These are phyloP conservation scores for Leccinum incarnatum DNA, from an alignment of 768 basidiomycete species.

Conservation along the genomic window DNA sequence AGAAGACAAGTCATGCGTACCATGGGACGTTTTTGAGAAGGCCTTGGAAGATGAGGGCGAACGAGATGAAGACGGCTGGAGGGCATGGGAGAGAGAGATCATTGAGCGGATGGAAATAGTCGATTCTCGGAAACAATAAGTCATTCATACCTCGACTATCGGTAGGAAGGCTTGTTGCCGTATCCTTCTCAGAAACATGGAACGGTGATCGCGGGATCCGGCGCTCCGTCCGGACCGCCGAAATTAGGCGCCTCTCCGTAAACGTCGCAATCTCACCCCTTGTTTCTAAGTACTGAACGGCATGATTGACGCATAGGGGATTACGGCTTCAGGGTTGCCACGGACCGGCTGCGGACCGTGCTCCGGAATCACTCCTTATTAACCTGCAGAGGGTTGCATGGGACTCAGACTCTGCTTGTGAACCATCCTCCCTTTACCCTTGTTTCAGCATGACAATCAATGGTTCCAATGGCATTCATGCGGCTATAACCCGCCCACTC, in stretches of 20 bases:
- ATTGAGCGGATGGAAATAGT: constrained; percentile 64
- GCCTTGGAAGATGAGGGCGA: constrained; percentile 54
- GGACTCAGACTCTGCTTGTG: background rate
- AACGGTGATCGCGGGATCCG: background rate
- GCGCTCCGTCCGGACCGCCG: background rate
- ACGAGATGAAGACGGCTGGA: constrained; percentile 64
- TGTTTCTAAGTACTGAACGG: background rate
- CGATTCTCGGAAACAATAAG: constrained; percentile 26
- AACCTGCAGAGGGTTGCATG: background rate
- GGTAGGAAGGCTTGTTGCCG: background rate
- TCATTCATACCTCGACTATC: background rate
- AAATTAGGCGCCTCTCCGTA: background rate
- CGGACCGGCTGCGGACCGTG: constrained; percentile 18
- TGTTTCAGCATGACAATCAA: constrained; percentile 38
- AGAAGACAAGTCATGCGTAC: constrained; percentile 60
- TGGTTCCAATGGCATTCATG: constrained; percentile 20
- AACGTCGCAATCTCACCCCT: background rate
- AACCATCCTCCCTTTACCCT: background rate
- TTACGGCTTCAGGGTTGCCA: background rate
- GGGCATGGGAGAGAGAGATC: constrained; percentile 81
- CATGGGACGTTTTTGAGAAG: constrained; percentile 71
- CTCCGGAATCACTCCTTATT: constrained; percentile 4
- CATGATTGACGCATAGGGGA: background rate
- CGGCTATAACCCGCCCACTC: constrained; percentile 49
- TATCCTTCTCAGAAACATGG: background rate